These are phyloP conservation scores for Penicillium freii DNA, from an alignment of 2,329 filamentous ascomycete genomes.

Conservation along the genomic window DNA sequence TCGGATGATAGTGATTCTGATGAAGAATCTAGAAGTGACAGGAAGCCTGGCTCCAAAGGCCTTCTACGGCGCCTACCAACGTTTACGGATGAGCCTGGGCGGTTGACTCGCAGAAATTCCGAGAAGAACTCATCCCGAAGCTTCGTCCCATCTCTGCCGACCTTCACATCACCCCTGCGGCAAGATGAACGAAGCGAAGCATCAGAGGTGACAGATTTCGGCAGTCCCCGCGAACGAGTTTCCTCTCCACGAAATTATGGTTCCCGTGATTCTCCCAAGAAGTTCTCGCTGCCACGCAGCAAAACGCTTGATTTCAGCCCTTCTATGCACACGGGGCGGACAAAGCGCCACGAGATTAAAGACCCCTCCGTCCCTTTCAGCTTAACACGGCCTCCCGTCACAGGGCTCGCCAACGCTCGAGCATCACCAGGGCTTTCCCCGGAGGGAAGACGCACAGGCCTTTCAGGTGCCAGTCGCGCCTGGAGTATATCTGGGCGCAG, in stretches of 20 bases:
- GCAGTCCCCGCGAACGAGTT: conserved; percentile 14
- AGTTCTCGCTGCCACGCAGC: conserved; percentile 14
- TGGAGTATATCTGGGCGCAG: conserved; percentile 60
- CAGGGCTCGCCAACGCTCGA: conserved; percentile 45
- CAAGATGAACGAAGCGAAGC: conserved; percentile 38
- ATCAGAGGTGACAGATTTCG: conserved; percentile 17
- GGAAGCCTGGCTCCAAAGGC: conserved; percentile 27
- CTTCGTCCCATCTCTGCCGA: conserved; percentile 49
- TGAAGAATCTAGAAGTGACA: conserved; percentile 40
- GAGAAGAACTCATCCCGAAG: conserved; percentile 40
- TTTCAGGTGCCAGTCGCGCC: conserved; percentile 47
- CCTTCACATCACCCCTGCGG: conserved; percentile 51
- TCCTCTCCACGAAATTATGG: conserved; percentile 11
- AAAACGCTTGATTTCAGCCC: conserved; percentile 34
- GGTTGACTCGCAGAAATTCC: conserved; percentile 32
- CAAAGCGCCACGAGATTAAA: conserved; percentile 27
- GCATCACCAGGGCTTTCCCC: conserved; percentile 27
- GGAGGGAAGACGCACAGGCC: conserved; percentile 33
- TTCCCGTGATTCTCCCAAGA: conserved; percentile 12
- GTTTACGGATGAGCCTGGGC: conserved; percentile 36
- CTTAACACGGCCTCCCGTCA: conserved; percentile 43
- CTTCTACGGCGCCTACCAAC: conserved; percentile 35
- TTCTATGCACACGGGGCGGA: conserved; percentile 25
- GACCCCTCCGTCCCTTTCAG: conserved; percentile 31
- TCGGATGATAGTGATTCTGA: conserved; percentile 52